These are phyloP conservation scores for Plantago coronopus DNA, from an alignment of 305 asterid species.

Conservation along the genomic window DNA sequence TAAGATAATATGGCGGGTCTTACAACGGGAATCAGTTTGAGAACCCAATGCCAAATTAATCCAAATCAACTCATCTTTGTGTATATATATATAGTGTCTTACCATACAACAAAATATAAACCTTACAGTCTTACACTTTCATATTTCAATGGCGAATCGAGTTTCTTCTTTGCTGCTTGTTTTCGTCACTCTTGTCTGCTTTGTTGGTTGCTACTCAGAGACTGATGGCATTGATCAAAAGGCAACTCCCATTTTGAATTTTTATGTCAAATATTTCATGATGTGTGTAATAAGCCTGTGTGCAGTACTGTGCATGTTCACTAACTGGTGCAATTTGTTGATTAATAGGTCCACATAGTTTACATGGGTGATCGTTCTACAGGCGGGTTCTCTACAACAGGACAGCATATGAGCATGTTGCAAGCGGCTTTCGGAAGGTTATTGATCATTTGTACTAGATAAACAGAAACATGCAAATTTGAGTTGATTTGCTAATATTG, in stretches of 20 bases:
- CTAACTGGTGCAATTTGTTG: neutral
- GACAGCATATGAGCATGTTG: slow-evolving; percentile 39
- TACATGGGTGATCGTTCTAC: slow-evolving; percentile 47
- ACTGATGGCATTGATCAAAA: slow-evolving; percentile 29
- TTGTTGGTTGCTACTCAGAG: slow-evolving; percentile 22
- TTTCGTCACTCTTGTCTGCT: slow-evolving; percentile 21
- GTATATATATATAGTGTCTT: slow-evolving; percentile 20
- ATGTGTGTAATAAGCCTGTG: neutral
- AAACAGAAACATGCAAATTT: neutral
- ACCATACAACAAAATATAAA: slow-evolving; percentile 18
- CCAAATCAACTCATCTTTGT: neutral
- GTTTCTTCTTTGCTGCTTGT: slow-evolving; percentile 24
- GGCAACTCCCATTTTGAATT: slow-evolving; percentile 21
- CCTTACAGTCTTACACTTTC: neutral
- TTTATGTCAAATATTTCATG: neutral
- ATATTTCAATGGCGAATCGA: slow-evolving; percentile 23
- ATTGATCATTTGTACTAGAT: neutral
- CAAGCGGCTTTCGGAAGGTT: slow-evolving; percentile 44
- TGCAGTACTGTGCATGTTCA: neutral
- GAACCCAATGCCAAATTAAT: slow-evolving; percentile 11
- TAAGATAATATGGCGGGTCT: slow-evolving; percentile 22
- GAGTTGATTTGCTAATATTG: neutral
- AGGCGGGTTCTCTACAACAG: slow-evolving; percentile 34
- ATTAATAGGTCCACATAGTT: slow-evolving; percentile 33
- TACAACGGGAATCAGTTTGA: slow-evolving; percentile 22